Evolutionary conservation across 441 rosid species (phyloP).

Genomic region (Flueggea neowawraea): DNA sequence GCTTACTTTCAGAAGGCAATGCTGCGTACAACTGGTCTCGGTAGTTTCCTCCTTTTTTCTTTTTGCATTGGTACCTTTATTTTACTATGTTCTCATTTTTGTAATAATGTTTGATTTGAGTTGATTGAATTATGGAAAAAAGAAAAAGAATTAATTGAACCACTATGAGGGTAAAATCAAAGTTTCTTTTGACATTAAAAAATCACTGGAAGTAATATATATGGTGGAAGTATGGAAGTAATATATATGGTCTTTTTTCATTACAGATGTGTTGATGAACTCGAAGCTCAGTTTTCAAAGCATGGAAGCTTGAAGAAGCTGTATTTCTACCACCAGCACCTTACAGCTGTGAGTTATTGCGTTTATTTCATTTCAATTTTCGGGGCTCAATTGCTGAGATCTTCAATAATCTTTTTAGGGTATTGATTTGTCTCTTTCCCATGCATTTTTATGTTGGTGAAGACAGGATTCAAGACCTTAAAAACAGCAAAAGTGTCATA

Average conservation of each 20-base stretch:
- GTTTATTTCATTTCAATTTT: slow-evolving; percentile 3
- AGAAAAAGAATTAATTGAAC: too few relatives aligned
- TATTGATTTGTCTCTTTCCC: not conserved
- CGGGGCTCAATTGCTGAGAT: slow-evolving; percentile 5
- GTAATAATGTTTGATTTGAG: too few relatives aligned
- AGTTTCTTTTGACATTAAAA: too few relatives aligned
- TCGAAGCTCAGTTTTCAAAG: slow-evolving; percentile 90
- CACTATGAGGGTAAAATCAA: too few relatives aligned
- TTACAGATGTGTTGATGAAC: slow-evolving; percentile 95
- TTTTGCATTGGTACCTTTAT: not conserved
- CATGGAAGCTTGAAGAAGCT: slow-evolving; percentile 95
- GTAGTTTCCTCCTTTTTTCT: slow-evolving; percentile 27
- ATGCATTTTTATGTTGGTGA: too few relatives aligned
- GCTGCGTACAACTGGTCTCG: slow-evolving; percentile 99
- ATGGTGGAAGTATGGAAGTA: not conserved
- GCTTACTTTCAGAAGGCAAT: slow-evolving; percentile 99
- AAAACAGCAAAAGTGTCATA: too few relatives aligned
- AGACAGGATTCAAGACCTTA: too few relatives aligned
- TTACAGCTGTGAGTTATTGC: slow-evolving; percentile 70
- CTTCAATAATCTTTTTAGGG: not conserved
- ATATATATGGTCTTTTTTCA: slow-evolving; percentile 13
- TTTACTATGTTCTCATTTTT: not conserved
- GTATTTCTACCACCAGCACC: slow-evolving; percentile 96
- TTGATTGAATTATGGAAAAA: too few relatives aligned
- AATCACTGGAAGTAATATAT: not conserved